phyloP scores from a whole-genome alignment of 2,329 filamentous ascomycete species.

The Colletotrichum siamense region DNA sequence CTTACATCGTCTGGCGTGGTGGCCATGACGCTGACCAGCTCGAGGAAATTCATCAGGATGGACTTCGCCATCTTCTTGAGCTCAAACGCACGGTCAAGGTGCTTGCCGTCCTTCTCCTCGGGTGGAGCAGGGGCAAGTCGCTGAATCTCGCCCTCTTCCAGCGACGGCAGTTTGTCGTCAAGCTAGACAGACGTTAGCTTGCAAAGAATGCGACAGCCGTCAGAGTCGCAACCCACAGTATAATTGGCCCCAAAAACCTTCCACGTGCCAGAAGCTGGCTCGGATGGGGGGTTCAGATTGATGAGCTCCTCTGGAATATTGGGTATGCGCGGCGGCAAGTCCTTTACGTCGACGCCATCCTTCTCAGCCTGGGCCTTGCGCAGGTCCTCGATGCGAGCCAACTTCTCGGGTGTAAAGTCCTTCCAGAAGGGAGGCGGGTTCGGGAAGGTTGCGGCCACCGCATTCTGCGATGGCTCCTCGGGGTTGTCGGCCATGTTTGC shows the following conservation, averaged over 20 bases:
- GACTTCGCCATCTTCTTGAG: constrained; percentile 84
- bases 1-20: constrained; percentile 64
- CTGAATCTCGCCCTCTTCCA: constrained; percentile 73
- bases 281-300: constrained; percentile 80
- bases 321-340: constrained; percentile 36
- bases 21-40: constrained; percentile 76
- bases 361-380: constrained; percentile 43
- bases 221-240: constrained; percentile 29
- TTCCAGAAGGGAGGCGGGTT: constrained; percentile 90
- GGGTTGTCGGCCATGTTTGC: constrained; percentile 61
- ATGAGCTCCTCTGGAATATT: constrained; percentile 74
- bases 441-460: constrained; percentile 74
- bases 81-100: constrained; percentile 69
- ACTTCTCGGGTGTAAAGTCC: constrained; percentile 80
- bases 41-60: constrained; percentile 86
- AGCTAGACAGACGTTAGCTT: constrained; percentile 41
- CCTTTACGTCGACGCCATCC: constrained; percentile 23
- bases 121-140: constrained; percentile 40
- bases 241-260: constrained; percentile 75
- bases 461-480: constrained; percentile 44
- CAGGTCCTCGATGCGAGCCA: constrained; percentile 58
- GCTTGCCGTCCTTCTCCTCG: constrained; percentile 54
- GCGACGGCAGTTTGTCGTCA: constrained; percentile 66
- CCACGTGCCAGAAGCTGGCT: constrained; percentile 75
- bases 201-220: background rate